Conservation (phyloP, 1,284 basidiomycete species). For the Wallemia hederae region DNA sequence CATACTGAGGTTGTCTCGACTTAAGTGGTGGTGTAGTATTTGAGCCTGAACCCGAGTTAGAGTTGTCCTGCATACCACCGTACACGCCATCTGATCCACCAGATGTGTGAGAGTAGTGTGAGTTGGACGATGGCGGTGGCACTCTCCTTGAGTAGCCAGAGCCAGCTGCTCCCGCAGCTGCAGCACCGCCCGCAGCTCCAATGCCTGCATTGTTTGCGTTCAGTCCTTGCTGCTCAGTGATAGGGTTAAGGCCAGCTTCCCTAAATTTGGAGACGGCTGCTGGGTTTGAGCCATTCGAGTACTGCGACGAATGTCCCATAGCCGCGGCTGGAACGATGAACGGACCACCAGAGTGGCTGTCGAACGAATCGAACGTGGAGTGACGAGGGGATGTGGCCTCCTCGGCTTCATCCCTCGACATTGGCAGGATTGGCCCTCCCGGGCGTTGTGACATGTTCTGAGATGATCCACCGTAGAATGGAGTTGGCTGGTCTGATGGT, state of each 20-base stretch:
- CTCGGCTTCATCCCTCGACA: neutral
- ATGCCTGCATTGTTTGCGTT: neutral
- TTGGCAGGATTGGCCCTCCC: neutral
- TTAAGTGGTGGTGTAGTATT: neutral
- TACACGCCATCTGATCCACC: neutral
- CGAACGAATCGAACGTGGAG: neutral
- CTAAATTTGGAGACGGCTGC: neutral
- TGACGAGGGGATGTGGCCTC: neutral
- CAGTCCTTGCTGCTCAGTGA: neutral
- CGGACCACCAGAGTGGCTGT: neutral
- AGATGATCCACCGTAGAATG: neutral
- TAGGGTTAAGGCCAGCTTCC: neutral
- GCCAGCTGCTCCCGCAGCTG: neutral
- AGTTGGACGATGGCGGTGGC: neutral
- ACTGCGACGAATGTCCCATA: neutral
- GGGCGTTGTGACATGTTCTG: neutral
- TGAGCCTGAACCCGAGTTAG: neutral
- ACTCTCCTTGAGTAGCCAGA: no score
- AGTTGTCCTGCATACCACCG: neutral
- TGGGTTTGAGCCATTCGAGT: neutral
- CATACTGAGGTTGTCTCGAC: neutral
- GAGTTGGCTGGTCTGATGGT: neutral
- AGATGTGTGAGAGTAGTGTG: neutral
- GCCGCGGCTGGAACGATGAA: neutral
- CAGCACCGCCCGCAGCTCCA: neutral